These are phyloP conservation scores for Colletotrichum graminicola DNA, from an alignment of 2,329 filamentous ascomycete genomes.

Conservation along the genomic window DNA sequence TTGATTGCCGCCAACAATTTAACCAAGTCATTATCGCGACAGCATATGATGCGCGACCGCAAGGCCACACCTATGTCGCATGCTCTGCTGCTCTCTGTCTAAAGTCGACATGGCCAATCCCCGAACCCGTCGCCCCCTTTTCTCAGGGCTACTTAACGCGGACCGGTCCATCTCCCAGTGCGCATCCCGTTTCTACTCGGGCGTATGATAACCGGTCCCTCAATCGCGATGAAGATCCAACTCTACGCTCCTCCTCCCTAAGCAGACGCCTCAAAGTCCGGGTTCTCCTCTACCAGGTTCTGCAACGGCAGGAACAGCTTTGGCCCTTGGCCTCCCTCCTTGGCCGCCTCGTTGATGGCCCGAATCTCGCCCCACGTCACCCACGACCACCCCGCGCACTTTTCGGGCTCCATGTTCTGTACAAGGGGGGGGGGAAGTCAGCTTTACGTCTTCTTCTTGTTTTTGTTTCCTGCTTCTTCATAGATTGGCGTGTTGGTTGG, in stretches of 20 bases:
- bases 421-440: neutral
- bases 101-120: no score
- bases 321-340: conserved; percentile 33
- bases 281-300: conserved; percentile 48
- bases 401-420: conserved; percentile 59
- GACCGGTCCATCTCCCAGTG: neutral
- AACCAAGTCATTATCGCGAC: no score
- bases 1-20: no score
- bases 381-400: conserved; percentile 66
- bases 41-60: no score
- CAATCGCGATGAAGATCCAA: neutral
- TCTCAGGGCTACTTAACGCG: no score
- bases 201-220: neutral
- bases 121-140: no score
- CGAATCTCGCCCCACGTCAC: conserved; percentile 58
- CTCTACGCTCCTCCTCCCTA: neutral
- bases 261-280: conserved; percentile 27
- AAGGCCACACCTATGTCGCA: no score
- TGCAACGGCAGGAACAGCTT: conserved; percentile 51
- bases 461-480: no score
- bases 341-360: conserved; percentile 33
- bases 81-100: no score
- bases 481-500: neutral
- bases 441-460: neutral
- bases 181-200: neutral